Evolutionary conservation across 108 stramenopile species (phyloP).

Genomic region (Skeletonema potamos): DNA sequence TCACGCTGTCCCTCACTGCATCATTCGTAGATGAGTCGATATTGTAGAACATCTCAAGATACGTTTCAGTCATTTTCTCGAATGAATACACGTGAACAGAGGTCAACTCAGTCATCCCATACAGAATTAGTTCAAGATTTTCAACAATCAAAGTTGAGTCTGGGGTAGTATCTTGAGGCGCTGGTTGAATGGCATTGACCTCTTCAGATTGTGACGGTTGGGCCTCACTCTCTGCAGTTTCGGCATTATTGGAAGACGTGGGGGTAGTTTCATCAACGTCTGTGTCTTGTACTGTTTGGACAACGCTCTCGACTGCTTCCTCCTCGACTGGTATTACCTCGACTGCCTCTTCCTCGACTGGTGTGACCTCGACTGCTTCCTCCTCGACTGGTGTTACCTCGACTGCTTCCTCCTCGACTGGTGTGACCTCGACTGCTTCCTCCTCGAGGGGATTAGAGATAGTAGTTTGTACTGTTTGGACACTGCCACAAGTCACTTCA

Average conservation of each 20-base stretch:
- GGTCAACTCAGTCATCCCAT: not conserved
- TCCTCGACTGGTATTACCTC: no score
- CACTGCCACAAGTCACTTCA: slow-evolving; percentile 28
- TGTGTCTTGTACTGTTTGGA: no score
- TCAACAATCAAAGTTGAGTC: not conserved
- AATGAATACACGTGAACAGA: not conserved
- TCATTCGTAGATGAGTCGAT: not conserved
- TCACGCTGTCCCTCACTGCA: not conserved
- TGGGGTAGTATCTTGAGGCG: not conserved
- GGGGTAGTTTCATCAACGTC: no score
- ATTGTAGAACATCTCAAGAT: not conserved
- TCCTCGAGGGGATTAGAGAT: no score
- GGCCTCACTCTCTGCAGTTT: not conserved
- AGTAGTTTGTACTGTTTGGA: slow-evolving; percentile 15
- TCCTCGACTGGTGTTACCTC: no score
- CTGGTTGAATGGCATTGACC: no score
- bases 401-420: no score
- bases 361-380: no score
- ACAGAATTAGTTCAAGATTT: not conserved
- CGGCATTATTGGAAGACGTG: not conserved
- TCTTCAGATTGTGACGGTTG: no score
- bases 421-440: no score
- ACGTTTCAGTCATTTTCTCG: not conserved
- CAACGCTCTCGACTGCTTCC: no score
- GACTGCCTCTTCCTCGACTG: no score